phyloP scores from a whole-genome alignment of 495 filamentous ascomycete genomes.

The Achaetomiella virescens region DNA sequence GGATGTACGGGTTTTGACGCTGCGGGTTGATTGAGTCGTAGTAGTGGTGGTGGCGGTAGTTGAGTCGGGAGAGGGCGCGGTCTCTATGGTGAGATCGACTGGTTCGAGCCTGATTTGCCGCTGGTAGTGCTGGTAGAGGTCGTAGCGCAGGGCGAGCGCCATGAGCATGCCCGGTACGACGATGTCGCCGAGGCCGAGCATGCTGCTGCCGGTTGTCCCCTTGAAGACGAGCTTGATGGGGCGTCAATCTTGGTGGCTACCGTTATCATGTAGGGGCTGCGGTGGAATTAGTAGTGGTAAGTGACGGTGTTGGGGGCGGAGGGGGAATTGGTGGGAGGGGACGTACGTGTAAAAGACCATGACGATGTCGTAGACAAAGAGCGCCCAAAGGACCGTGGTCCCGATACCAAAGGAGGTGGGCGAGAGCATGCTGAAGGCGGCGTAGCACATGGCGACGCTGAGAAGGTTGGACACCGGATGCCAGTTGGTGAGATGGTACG shows the following conservation, averaged over 20 bases:
- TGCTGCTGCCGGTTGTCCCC: constrained; percentile 59
- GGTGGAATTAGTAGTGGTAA: not conserved
- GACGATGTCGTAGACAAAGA: constrained; percentile 94
- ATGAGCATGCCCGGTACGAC: constrained; percentile 93
- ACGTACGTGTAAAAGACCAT: constrained; percentile 91
- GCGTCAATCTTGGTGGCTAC: constrained; percentile 87
- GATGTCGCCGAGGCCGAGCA: constrained; percentile 92
- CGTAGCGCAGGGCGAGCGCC: constrained; percentile 79
- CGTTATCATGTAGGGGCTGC: constrained; percentile 81
- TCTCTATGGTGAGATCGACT: constrained; percentile 29
- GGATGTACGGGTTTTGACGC: constrained; percentile 52
- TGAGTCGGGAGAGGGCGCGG: not conserved
- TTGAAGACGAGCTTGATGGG: constrained; percentile 92
- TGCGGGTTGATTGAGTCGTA: constrained; percentile 23
- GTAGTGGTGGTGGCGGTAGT: constrained; percentile 27
- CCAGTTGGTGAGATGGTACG: constrained; percentile 66
- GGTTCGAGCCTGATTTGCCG: constrained; percentile 34
- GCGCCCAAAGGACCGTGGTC: constrained; percentile 62
- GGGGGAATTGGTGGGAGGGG: not conserved
- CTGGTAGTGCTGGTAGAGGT: constrained; percentile 77
- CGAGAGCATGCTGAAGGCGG: constrained; percentile 73
- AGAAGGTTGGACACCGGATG: constrained; percentile 78
- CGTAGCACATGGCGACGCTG: constrained; percentile 81
- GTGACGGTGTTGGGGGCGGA: too few species aligned
- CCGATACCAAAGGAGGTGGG: constrained; percentile 86